Base-by-base conservation (phyloP, 257 asterid species). In the Gardenia jasminoides region DNA sequence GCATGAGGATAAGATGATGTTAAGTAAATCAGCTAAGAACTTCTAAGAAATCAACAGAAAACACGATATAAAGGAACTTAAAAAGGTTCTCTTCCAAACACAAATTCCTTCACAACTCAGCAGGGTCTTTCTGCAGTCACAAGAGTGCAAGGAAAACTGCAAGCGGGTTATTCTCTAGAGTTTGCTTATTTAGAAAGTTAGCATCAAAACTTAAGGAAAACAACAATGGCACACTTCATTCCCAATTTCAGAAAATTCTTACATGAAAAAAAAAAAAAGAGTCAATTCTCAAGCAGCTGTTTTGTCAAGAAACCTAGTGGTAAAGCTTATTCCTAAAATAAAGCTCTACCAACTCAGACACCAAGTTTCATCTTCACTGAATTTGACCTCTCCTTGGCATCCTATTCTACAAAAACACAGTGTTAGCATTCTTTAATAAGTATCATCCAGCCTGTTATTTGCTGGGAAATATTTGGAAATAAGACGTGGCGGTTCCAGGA, bases 1-100 rank as follows among this genome's bases (percentile, higher is more conserved):
- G 96, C 90, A 89, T 77, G 8, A 19, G 48, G 30, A 79, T 15
- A 22, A 82, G 70, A 43, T 66, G 30, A 39, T 31, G 66, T 46
- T 11, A 47, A 44, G 30, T 46, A 62, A n/a, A 64, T 54, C 24
- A 19, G 36, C 3, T 13, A 6, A 48, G 28, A 20, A 66, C 22
- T 56, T 13, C 9, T 52, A 54, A 52, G 50, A 7, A 73, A 52
- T 22, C 64, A 15, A 50, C 50, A 74, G 67, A 36, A 48, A 6
- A 28, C 10, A n/a, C 31, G 8, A 54, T 47, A 31, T 5, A 13
- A 56, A 15, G 58, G 1, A 74, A 19, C 77, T 19, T 22, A 50
- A 31, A 54, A 73, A 52, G 64, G 10, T 30, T 31, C 17, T 50
- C 52, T 73, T n/a, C 48, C 62, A 30, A 10, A 66, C 67, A 77